Conservation (phyloP, 768 basidiomycete genomes). For the Trametes coccinea region DNA sequence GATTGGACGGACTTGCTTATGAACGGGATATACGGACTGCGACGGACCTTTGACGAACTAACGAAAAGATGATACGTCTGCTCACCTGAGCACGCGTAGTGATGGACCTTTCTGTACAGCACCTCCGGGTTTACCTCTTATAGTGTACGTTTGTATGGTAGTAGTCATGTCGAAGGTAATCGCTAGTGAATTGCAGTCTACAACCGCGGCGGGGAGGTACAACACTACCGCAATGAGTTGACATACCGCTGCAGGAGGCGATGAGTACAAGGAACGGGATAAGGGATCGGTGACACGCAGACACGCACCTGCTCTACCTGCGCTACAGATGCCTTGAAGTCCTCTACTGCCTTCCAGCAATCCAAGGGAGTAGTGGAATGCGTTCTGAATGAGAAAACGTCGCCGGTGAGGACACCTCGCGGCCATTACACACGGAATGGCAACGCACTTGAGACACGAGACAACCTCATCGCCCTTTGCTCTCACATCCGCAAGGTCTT, state of each 20-base stretch:
- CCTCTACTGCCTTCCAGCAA: conserved; percentile 71
- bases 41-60: conserved; percentile 18
- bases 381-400: conserved; percentile 25
- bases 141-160: conserved; percentile 4
- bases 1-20: conserved; percentile 14
- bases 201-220: not conserved
- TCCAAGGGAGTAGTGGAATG: conserved; percentile 60
- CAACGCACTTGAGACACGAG: conserved; percentile 71
- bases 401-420: not conserved
- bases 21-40: conserved; percentile 13
- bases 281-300: not conserved
- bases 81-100: conserved; percentile 10
- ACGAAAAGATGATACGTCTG: conserved; percentile 6
- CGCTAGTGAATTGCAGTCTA: not conserved
- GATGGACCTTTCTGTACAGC: conserved; percentile 15
- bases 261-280: not conserved
- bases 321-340: conserved; percentile 69
- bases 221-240: conserved; percentile 43
- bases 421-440: conserved; percentile 5
- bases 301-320: conserved; percentile 64
- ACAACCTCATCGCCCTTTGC: conserved; percentile 59
- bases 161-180: not conserved
- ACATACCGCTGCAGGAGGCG: conserved; percentile 55
- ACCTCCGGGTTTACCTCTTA: not conserved
- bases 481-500: conserved; percentile 57